A percentile compares a stretch with the other conserved stretches of the same genome.
phyloP scores from a whole-genome alignment of 371 early-diverging fungal genomes.

The Mortierella sp. region DNA sequence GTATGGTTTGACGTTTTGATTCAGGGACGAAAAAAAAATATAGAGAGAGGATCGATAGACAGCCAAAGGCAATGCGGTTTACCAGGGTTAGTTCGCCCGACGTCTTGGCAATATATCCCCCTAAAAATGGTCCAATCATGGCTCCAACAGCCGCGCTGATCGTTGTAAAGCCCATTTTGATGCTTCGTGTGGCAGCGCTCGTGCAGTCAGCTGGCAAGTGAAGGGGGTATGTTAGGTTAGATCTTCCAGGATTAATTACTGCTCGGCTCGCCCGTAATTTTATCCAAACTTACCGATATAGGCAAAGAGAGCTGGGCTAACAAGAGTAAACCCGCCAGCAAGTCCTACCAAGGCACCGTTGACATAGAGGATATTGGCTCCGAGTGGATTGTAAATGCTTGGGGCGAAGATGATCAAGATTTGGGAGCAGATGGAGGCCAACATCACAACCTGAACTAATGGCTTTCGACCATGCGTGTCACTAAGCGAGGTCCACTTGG shows the following conservation, averaged over 20 bases:
- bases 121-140: constrained; percentile 18
- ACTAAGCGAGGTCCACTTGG: constrained; percentile 25
- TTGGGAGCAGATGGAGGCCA: background rate
- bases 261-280: too few relatives aligned
- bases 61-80: background rate
- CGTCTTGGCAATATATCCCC: constrained; percentile 10
- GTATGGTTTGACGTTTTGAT: constrained; percentile 7
- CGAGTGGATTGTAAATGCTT: constrained; percentile 4
- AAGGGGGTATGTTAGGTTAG: background rate
- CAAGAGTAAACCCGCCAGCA: background rate
- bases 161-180: constrained; percentile 9
- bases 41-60: background rate
- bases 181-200: constrained; percentile 4
- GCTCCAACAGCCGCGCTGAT: constrained; percentile 1
- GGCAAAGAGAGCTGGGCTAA: constrained; percentile 16
- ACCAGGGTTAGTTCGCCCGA: constrained; percentile 3
- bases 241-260: background rate
- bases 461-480: constrained; percentile 23
- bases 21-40: constrained; percentile 20
- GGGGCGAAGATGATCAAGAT: constrained; percentile 4
- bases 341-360: constrained; percentile 9
- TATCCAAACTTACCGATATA: constrained; percentile 14
- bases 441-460: constrained; percentile 3
- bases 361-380: constrained; percentile 11
- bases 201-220: constrained; percentile 21